Conservation (phyloP, 495 filamentous ascomycete genomes). For the Aspergillus affinis region DNA sequence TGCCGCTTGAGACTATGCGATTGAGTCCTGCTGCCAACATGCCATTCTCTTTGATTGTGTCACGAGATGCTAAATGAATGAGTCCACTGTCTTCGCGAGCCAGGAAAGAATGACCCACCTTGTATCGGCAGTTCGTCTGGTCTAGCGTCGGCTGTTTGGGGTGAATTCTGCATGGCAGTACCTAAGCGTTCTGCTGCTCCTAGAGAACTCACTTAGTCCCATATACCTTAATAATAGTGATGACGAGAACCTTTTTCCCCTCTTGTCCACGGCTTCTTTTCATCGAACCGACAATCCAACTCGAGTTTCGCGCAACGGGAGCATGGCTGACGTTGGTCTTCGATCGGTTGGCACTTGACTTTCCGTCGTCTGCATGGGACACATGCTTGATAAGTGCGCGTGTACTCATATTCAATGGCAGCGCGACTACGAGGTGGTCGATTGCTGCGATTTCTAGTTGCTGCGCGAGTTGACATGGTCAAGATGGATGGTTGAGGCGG, state of each 20-base stretch:
- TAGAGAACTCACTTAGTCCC: too few species aligned
- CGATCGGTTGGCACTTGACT: conserved; percentile 23
- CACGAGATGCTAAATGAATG: too few species aligned
- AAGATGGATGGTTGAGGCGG: too few species aligned
- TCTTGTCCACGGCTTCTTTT: conserved; percentile 26
- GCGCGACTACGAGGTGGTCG: conserved; percentile 15
- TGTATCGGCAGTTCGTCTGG: too few species aligned
- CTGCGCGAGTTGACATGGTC: too few species aligned
- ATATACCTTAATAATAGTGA: background rate
- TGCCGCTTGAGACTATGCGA: conserved; percentile 25
- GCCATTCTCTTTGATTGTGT: too few species aligned
- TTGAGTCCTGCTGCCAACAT: background rate
- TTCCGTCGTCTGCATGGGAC: conserved; percentile 30
- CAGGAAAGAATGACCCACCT: too few species aligned
- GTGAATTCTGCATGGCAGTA: too few species aligned
- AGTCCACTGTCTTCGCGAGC: too few species aligned
- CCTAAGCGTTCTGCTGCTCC: too few species aligned
- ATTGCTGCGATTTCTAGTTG: background rate
- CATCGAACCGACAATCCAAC: conserved; percentile 22
- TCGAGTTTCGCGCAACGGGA: conserved; percentile 22
- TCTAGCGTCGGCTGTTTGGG: too few species aligned
- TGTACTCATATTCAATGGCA: conserved; percentile 21
- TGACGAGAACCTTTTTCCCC: background rate
- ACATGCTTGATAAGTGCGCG: conserved; percentile 31
- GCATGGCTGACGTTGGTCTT: conserved; percentile 13